phyloP scores from a whole-genome alignment of 331 rosid species.

The Acacia pycnantha region DNA sequence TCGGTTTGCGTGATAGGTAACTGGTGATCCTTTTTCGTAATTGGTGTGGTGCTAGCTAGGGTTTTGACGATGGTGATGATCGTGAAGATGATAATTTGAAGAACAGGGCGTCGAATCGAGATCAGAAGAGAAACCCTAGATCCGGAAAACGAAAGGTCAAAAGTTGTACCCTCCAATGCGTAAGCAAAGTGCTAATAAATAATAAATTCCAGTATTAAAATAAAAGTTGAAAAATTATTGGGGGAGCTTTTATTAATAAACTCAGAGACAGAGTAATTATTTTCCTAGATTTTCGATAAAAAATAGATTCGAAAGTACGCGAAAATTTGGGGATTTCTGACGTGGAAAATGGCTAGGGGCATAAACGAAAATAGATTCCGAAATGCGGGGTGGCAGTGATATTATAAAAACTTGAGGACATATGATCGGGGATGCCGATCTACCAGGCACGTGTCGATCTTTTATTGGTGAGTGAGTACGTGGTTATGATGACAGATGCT shows the following conservation, averaged over 20 bases:
- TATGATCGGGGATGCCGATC: background rate
- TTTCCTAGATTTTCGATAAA: slow-evolving; percentile 15
- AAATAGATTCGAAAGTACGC: background rate
- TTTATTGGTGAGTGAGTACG: background rate
- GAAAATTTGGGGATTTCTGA: background rate
- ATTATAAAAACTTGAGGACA: background rate
- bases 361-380: background rate
- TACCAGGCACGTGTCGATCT: background rate
- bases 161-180: slow-evolving; percentile 42
- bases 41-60: slow-evolving; percentile 52
- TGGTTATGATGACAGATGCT: slow-evolving; percentile 22
- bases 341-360: background rate
- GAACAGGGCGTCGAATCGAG: slow-evolving; percentile 48
- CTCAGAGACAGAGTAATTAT: background rate
- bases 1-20: slow-evolving; percentile 27
- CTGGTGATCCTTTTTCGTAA: slow-evolving; percentile 21
- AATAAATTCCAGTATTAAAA: slow-evolving; percentile 17
- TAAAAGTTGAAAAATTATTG: background rate
- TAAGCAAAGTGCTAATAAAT: slow-evolving; percentile 27
- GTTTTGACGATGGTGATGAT: slow-evolving; percentile 44
- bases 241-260: background rate
- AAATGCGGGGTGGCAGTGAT: background rate
- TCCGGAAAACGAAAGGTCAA: slow-evolving; percentile 92
- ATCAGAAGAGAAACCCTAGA: slow-evolving; percentile 82
- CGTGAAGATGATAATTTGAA: slow-evolving; percentile 32